phyloP scores from a whole-genome alignment of 2,329 filamentous ascomycete genomes.

The Ramichloridium luteum region DNA sequence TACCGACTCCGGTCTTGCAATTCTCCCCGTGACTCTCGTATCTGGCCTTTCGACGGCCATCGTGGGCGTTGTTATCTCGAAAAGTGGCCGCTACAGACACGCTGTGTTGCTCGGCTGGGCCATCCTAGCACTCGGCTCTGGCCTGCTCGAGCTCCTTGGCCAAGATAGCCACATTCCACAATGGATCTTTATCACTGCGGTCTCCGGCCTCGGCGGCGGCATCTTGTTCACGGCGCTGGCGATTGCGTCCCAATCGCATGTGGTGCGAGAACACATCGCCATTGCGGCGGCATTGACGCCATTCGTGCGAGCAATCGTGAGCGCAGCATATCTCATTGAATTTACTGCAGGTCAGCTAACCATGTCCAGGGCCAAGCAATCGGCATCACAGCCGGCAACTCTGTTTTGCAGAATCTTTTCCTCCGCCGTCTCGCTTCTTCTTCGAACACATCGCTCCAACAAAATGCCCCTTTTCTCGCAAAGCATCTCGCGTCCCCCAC shows the following conservation, averaged over 20 bases:
- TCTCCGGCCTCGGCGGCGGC: conserved; percentile 49
- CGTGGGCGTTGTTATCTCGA: conserved; percentile 44
- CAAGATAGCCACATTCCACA: conserved; percentile 37
- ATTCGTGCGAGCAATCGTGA: conserved; percentile 6
- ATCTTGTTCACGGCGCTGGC: conserved; percentile 52
- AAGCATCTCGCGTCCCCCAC: too few species aligned
- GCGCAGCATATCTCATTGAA: too few species aligned
- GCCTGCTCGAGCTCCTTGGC: conserved; percentile 41
- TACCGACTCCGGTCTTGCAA: conserved; percentile 26
- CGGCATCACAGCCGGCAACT: conserved; percentile 2
- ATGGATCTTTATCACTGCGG: conserved; percentile 51
- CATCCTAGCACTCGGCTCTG: conserved; percentile 46
- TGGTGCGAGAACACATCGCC: conserved; percentile 22
- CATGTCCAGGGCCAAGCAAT: conserved; percentile 3
- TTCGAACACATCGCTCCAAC: too few species aligned
- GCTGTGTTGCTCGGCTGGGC: conserved; percentile 50
- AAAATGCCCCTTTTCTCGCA: too few species aligned
- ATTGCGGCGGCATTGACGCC: conserved; percentile 5
- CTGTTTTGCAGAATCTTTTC: not conserved
- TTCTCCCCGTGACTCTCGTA: conserved; percentile 10
- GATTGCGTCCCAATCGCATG: conserved; percentile 52
- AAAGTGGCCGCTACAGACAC: conserved; percentile 48
- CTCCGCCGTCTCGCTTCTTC: too few species aligned
- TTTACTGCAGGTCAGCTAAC: not conserved
- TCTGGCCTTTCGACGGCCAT: conserved; percentile 39